These are phyloP conservation scores for Macadamia integrifolia DNA, from an alignment of 164 flowering plant genomes.

Conservation along the genomic window DNA sequence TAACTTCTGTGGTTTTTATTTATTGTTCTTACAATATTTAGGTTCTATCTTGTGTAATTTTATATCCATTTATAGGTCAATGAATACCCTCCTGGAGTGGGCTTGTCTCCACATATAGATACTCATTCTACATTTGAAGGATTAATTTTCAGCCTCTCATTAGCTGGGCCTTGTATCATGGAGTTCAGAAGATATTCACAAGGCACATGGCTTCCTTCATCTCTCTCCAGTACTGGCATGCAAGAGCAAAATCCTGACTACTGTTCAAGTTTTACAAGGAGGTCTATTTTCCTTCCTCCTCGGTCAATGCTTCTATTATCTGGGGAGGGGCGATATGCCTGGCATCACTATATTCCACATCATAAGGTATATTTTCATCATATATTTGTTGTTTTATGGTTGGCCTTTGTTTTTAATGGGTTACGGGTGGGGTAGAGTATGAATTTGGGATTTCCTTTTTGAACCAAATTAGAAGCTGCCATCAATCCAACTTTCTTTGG, in stretches of 20 bases:
- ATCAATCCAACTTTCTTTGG: too few species aligned
- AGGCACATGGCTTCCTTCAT: slow-evolving; percentile 40
- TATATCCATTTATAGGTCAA: slow-evolving; percentile 55
- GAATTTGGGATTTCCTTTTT: too few species aligned
- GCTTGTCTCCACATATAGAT: slow-evolving; percentile 92
- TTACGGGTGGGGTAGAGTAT: too few species aligned
- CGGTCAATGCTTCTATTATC: slow-evolving; percentile 82
- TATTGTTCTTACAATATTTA: too few species aligned
- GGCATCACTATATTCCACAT: slow-evolving; percentile 98
- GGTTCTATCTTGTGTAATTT: too few species aligned
- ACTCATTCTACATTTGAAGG: slow-evolving; percentile 97
- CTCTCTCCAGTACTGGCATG: slow-evolving; percentile 18
- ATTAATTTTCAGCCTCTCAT: slow-evolving; percentile 83
- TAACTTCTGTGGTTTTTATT: too few species aligned
- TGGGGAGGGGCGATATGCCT: slow-evolving; percentile 91
- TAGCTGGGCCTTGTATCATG: slow-evolving; percentile 97
- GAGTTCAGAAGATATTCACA: slow-evolving; percentile 80
- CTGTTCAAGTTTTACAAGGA: slow-evolving; percentile 35
- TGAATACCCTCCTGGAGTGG: slow-evolving; percentile 90
- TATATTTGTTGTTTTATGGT: neutral
- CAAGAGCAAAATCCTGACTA: slow-evolving; percentile 25
- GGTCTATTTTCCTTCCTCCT: slow-evolving; percentile 80
- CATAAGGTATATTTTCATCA: slow-evolving; percentile 59
- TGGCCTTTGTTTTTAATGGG: neutral
- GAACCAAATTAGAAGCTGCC: too few species aligned